Evolutionary conservation across 176 grass and related monocot genomes (phyloP).

Genomic region (Poa annua): DNA sequence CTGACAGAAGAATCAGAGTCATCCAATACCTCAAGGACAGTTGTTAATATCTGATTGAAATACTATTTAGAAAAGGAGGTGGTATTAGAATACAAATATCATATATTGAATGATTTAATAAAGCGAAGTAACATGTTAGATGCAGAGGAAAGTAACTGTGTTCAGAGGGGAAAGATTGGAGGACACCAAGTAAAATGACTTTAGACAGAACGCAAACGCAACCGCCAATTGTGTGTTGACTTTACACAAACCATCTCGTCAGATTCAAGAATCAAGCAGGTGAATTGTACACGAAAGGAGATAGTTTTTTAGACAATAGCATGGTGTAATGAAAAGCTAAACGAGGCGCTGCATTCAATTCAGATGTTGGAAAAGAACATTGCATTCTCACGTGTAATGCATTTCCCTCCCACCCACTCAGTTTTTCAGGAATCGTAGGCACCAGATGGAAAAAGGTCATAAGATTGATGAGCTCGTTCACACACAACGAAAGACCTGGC

Average conservation of each 20-base stretch:
- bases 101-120: constrained; percentile 16
- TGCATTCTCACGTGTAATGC: neutral
- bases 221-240: constrained; percentile 5
- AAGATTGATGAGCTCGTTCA: neutral
- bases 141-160: constrained; percentile 14
- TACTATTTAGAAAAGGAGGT: constrained; percentile 50
- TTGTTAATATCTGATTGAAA: constrained; percentile 94
- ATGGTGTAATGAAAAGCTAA: constrained; percentile 8
- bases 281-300: constrained; percentile 3
- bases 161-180: neutral
- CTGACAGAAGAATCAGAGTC: constrained; percentile 71
- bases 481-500: neutral
- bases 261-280: constrained; percentile 1
- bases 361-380: constrained; percentile 17
- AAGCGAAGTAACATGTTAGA: neutral
- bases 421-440: constrained; percentile 5
- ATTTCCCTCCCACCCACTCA: constrained; percentile 3
- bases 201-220: constrained; percentile 12
- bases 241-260: constrained; percentile 12
- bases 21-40: constrained; percentile 76
- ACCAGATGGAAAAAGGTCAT: neutral
- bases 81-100: constrained; percentile 45
- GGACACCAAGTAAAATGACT: constrained; percentile 23
- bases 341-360: neutral
- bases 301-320: neutral